Evolutionary conservation across 1,284 basidiomycete genomes (phyloP), one percentile per base, ranked within the genome.

Genomic region (Apiotrichum akiyoshidainum): DNA sequence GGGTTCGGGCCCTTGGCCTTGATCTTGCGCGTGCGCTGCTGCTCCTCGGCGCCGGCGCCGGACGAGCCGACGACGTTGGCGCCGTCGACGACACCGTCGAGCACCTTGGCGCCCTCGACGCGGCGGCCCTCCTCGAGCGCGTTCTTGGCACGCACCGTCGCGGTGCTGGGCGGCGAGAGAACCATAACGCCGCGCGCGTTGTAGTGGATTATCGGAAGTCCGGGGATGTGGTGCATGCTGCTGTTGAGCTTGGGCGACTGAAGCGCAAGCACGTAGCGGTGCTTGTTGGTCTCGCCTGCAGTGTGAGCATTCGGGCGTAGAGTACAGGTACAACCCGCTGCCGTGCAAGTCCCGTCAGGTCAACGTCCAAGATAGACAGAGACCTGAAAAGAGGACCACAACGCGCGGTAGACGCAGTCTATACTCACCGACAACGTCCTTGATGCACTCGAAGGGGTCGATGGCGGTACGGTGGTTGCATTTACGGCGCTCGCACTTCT

Each of bases 401-500:
- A 12, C 11, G 12, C n/a, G 1, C 22, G 45, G 26, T 17, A 31
- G 16, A 2, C 1, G 12, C n/a, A 11, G 14, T 10, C 26, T n/a
- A 5, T 12, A 73, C 87, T 64, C 69, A 89, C 93, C 94, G 47
- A 96, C 82, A 52, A 96, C 87, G 58, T 85, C 85, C 14, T 81
- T 75, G 40, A 99, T 79, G 73, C 95, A 99, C n/a, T 90, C 89
- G 52, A 88, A 84, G 19, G 89, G 88, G 0, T 84, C 82, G 42
- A 95, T 87, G 1, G 81, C 82, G 70, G 92, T 88, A 63, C 87
- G 83, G 72, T 99, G 95, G 74, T 98, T 98, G 75, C 95, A 99
- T 78, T 89, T 90, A 62, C 95, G 78, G 54, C 95, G 83, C 79
- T 98, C 95, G 70, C 94, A 96, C 1, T 80, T 83, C 78, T 98